phyloP scores from a whole-genome alignment of 2,329 filamentous ascomycete species.

The Verticillium albo-atrum region DNA sequence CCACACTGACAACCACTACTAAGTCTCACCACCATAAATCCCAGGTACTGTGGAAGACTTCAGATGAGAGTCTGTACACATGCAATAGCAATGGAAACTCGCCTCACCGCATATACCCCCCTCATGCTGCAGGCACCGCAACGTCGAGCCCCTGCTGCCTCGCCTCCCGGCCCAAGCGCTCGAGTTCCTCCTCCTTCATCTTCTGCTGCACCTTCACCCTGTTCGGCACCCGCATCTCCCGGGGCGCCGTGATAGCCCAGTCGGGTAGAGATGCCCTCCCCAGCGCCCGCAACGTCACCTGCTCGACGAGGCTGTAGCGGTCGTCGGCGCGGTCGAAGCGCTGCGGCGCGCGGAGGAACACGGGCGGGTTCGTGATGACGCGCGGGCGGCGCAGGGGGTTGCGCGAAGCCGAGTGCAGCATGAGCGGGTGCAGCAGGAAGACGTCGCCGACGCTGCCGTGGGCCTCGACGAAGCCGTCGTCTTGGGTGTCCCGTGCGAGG shows the following conservation, averaged over 20 bases:
- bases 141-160: not conserved
- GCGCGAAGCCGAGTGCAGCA: conserved; percentile 50
- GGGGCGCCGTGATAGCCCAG: conserved; percentile 46
- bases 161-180: conserved; percentile 27
- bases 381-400: conserved; percentile 18
- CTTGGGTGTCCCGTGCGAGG: conserved; percentile 33
- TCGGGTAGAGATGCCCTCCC: conserved; percentile 40
- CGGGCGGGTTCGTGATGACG: conserved; percentile 27
- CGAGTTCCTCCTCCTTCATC: conserved; percentile 25
- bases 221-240: conserved; percentile 43
- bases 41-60: too few relatives aligned
- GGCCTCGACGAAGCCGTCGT: conserved; percentile 47
- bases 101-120: not conserved
- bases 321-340: conserved; percentile 41
- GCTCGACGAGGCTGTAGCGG: conserved; percentile 51
- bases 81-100: not conserved
- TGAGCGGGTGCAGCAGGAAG: conserved; percentile 55
- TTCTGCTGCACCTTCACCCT: conserved; percentile 20
- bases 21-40: too few relatives aligned
- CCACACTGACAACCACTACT: too few relatives aligned
- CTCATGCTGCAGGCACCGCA: not conserved
- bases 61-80: too few relatives aligned
- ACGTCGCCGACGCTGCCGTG: conserved; percentile 51
- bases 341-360: conserved; percentile 47
- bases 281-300: conserved; percentile 45